phyloP scores from a whole-genome alignment of 2,329 filamentous ascomycete genomes.

The Fusarium mundagurra region DNA sequence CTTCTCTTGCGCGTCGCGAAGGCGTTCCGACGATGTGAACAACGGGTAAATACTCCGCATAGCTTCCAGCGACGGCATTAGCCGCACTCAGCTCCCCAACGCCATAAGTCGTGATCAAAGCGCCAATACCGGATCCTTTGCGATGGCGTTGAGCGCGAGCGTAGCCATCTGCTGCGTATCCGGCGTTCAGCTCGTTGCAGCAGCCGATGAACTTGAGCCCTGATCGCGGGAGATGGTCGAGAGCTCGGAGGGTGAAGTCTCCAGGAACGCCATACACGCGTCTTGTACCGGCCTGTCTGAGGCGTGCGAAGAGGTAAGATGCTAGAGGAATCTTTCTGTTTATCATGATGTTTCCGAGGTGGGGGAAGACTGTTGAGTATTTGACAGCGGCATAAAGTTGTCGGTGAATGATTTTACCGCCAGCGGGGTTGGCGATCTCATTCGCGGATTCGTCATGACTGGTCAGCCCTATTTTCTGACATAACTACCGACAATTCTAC shows the following conservation, averaged over 20 bases:
- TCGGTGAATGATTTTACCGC: background rate
- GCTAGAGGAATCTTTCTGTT: background rate
- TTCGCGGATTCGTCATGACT: background rate
- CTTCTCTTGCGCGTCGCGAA: background rate
- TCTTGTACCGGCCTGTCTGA: background rate
- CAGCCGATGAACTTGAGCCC: slow-evolving; percentile 12
- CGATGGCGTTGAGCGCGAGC: slow-evolving; percentile 1
- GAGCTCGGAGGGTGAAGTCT: slow-evolving; percentile 11
- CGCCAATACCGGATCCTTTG: background rate
- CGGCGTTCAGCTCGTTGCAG: slow-evolving; percentile 22
- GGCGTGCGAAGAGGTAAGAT: slow-evolving; percentile 4
- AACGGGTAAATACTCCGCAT: slow-evolving; percentile 2
- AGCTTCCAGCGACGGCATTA: slow-evolving; percentile 19
- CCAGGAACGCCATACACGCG: slow-evolving; percentile 19
- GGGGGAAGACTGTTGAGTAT: fast-evolving
- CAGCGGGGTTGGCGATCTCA: background rate
- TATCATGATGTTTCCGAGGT: background rate
- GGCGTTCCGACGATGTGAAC: slow-evolving; percentile 21
- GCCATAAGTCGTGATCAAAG: slow-evolving; percentile 5
- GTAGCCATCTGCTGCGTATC: slow-evolving; percentile 23
- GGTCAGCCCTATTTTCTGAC: background rate
- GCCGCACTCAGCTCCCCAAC: slow-evolving; percentile 17
- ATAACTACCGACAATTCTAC: too few species aligned
- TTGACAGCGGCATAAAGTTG: background rate
- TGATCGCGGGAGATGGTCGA: background rate